Conservation (phyloP, 352 stramenopile species). For the Globisporangium radiosum region DNA sequence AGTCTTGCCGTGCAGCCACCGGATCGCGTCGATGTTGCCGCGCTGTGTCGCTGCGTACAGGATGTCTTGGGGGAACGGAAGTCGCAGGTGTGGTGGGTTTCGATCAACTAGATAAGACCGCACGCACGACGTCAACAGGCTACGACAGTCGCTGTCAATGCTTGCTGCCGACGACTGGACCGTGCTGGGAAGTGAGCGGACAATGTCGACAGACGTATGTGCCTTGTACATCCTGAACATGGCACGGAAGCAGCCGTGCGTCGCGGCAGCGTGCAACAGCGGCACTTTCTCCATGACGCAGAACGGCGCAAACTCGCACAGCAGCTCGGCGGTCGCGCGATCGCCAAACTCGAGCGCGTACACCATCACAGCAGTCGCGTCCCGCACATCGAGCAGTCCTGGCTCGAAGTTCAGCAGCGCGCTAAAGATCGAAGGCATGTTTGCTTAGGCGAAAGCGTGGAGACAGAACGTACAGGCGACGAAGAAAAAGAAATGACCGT, state of each 20-base stretch:
- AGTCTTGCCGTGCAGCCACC: conserved; percentile 1
- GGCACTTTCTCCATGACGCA: no score
- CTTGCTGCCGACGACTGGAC: no score
- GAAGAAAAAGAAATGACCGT: background rate
- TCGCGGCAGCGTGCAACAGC: background rate
- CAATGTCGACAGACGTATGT: no score
- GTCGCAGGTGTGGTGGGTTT: no score
- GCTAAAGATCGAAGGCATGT: background rate
- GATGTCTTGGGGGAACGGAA: background rate
- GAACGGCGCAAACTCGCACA: no score
- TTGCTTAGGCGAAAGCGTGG: no score
- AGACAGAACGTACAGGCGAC: no score
- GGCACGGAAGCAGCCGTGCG: background rate
- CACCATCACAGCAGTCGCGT: no score
- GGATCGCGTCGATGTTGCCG: conserved; percentile 1
- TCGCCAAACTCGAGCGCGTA: no score
- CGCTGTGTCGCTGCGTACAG: background rate
- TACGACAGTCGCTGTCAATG: background rate
- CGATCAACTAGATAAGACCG: background rate
- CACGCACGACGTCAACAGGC: background rate
- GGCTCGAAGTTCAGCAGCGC: background rate
- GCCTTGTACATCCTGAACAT: no score
- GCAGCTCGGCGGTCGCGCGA: no score
- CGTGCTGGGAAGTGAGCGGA: no score
- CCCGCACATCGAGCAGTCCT: background rate